Evolutionary conservation across 202 grass and related monocot genomes (phyloP).

Genomic region (Elaeis oleifera): DNA sequence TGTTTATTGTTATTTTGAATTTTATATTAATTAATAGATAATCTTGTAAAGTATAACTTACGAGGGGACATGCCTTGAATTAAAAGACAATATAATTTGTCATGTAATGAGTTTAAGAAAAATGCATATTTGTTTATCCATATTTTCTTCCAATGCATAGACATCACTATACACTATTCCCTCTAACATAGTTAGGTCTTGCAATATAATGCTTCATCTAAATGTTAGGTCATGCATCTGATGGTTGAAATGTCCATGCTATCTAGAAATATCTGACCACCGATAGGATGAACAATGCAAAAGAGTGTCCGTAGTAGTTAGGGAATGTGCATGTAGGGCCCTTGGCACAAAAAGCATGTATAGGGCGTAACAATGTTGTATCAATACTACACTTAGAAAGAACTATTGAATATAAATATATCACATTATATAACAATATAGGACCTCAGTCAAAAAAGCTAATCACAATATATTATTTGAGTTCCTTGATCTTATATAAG

Average conservation of each 20-base stretch:
- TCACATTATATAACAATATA: not conserved
- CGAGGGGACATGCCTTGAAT: no score
- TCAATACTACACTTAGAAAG: not conserved
- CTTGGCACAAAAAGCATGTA: slow-evolving; percentile 77
- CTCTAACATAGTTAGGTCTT: slow-evolving; percentile 94
- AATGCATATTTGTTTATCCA: slow-evolving; percentile 51
- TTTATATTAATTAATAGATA: no score
- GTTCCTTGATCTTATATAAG: no score
- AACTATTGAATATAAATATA: no score
- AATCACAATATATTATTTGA: no score
- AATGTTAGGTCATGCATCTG: slow-evolving; percentile 76
- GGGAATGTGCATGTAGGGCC: slow-evolving; percentile 66
- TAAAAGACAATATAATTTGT: no score
- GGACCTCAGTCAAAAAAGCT: no score
- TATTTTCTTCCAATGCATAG: slow-evolving; percentile 77
- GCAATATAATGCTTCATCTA: slow-evolving; percentile 79
- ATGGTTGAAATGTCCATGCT: slow-evolving; percentile 67
- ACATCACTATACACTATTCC: slow-evolving; percentile 79
- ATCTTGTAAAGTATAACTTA: no score
- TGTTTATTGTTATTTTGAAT: no score
- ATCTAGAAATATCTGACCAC: slow-evolving; percentile 66
- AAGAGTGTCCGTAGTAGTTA: slow-evolving; percentile 76
- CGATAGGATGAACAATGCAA: slow-evolving; percentile 64
- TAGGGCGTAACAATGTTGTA: slow-evolving; percentile 57
- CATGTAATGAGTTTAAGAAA: no score